Evolutionary conservation across 2,329 filamentous ascomycete species (phyloP).

Genomic region (Diaporthe humulicola): DNA sequence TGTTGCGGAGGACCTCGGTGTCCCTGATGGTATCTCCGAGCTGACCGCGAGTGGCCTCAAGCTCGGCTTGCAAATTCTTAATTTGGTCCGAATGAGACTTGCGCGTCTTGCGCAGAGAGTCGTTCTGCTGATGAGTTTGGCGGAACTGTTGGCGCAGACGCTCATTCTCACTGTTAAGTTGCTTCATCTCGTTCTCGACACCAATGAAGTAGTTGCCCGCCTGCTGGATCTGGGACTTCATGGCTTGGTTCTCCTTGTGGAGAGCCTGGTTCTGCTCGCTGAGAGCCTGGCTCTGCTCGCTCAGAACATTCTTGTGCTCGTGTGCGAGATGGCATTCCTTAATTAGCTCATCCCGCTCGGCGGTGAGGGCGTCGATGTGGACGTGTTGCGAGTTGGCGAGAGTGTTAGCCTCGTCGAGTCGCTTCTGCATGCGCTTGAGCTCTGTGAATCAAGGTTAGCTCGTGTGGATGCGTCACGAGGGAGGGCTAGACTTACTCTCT

Average conservation of each 20-base stretch:
- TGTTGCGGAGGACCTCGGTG: conserved; percentile 41
- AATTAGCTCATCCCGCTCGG: conserved; percentile 68
- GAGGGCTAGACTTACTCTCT: conserved; percentile 60
- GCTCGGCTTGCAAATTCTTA: conserved; percentile 34
- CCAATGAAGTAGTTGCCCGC: not conserved
- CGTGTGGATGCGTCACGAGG: conserved; percentile 27
- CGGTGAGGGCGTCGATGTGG: conserved; percentile 71
- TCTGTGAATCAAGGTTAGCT: conserved; percentile 49
- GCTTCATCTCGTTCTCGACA: conserved; percentile 27
- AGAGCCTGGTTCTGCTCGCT: conserved; percentile 58
- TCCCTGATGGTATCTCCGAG: conserved; percentile 46
- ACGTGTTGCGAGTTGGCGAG: conserved; percentile 74
- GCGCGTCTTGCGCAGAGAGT: conserved; percentile 45
- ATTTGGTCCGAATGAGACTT: conserved; percentile 28
- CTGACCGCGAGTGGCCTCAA: conserved; percentile 45
- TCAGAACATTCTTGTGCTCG: conserved; percentile 54
- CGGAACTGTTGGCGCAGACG: conserved; percentile 49
- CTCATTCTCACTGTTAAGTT: conserved; percentile 47
- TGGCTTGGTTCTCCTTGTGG: conserved; percentile 58
- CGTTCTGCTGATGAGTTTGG: conserved; percentile 46
- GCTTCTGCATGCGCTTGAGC: conserved; percentile 70
- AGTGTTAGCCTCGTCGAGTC: conserved; percentile 72
- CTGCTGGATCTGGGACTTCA: conserved; percentile 43
- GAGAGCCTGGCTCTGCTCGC: conserved; percentile 58
- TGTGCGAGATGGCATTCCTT: conserved; percentile 31